Percentiles rank a stretch among this genome's conserved stretches.
These are phyloP conservation scores for Stachybotrys elegans DNA, from an alignment of 2,329 filamentous ascomycete species.

Conservation along the genomic window DNA sequence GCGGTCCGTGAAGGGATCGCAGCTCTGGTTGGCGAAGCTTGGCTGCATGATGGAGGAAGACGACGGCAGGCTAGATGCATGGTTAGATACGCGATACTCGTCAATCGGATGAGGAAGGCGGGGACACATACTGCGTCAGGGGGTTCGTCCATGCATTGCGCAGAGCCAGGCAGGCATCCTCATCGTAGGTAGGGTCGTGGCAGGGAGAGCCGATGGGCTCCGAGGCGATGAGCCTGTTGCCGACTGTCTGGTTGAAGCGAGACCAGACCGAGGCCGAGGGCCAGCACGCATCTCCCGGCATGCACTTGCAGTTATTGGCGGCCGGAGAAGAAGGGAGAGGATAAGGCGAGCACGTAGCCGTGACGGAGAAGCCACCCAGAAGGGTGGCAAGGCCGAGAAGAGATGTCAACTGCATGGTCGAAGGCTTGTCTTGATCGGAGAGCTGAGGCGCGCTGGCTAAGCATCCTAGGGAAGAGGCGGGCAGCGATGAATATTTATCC, in stretches of 20 bases:
- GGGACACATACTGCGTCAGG: neutral
- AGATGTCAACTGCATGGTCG: too few relatives aligned
- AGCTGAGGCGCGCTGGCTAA: too few relatives aligned
- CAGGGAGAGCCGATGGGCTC: slow-evolving; percentile 45
- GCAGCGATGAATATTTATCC: too few relatives aligned
- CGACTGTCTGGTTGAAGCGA: slow-evolving; percentile 11
- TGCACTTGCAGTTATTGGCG: slow-evolving; percentile 1
- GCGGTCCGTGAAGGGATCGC: slow-evolving; percentile 32
- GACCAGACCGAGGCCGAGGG: slow-evolving; percentile 11
- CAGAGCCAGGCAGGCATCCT: slow-evolving; percentile 31
- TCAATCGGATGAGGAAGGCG: neutral
- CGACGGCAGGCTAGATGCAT: slow-evolving; percentile 21
- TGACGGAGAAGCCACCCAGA: too few relatives aligned
- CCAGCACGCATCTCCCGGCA: slow-evolving; percentile 16
- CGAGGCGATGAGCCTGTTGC: slow-evolving; percentile 38
- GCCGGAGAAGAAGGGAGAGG: too few relatives aligned
- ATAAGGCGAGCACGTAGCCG: too few relatives aligned
- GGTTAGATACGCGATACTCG: neutral
- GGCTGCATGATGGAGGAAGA: slow-evolving; percentile 36
- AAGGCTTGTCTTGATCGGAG: too few relatives aligned
- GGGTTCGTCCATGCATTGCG: slow-evolving; percentile 5
- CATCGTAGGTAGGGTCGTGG: slow-evolving; percentile 38
- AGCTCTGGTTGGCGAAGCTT: slow-evolving; percentile 31
- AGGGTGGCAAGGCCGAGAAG: too few relatives aligned
- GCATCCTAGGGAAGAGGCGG: too few relatives aligned